These are phyloP conservation scores for Colletotrichum eremochloae DNA, from an alignment of 2,329 filamentous ascomycete species.

Conservation along the genomic window DNA sequence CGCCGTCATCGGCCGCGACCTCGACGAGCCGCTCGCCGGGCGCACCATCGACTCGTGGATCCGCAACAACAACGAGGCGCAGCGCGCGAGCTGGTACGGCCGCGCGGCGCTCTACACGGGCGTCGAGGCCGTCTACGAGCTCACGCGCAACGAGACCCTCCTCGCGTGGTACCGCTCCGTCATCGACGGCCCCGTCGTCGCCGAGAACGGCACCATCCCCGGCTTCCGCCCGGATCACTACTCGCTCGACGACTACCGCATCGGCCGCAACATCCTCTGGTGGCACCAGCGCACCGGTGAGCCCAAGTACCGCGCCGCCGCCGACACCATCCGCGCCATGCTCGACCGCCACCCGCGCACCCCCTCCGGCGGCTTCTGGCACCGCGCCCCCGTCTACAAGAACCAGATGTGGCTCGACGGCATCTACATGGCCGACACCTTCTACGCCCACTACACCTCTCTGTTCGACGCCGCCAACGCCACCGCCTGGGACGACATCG, in stretches of 20 bases:
- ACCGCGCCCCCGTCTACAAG: conserved; percentile 58
- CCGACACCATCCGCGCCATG: conserved; percentile 60
- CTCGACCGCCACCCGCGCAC: conserved; percentile 65
- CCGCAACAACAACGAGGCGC: conserved; percentile 52
- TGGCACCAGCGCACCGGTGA: conserved; percentile 61
- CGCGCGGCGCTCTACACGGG: conserved; percentile 61
- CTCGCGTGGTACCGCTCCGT: conserved; percentile 59
- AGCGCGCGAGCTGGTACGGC: conserved; percentile 56
- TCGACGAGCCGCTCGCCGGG: conserved; percentile 43
- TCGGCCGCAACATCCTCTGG: conserved; percentile 65
- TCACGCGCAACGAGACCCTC: conserved; percentile 60
- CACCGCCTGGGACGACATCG: conserved; percentile 60
- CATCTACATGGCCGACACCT: conserved; percentile 63
- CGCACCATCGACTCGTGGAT: conserved; percentile 64
- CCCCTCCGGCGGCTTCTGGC: conserved; percentile 67
- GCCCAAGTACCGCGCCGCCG: conserved; percentile 63
- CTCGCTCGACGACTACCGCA: conserved; percentile 66
- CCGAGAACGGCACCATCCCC: conserved; percentile 60
- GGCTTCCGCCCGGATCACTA: conserved; percentile 62
- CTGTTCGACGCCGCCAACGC: conserved; percentile 54
- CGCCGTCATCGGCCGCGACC: conserved; percentile 20
- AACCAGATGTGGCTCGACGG: conserved; percentile 72
- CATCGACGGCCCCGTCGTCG: conserved; percentile 60
- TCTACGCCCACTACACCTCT: conserved; percentile 57
- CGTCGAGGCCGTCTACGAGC: conserved; percentile 60